Conservation (phyloP, 768 basidiomycete species). For the Terana coerulea region DNA sequence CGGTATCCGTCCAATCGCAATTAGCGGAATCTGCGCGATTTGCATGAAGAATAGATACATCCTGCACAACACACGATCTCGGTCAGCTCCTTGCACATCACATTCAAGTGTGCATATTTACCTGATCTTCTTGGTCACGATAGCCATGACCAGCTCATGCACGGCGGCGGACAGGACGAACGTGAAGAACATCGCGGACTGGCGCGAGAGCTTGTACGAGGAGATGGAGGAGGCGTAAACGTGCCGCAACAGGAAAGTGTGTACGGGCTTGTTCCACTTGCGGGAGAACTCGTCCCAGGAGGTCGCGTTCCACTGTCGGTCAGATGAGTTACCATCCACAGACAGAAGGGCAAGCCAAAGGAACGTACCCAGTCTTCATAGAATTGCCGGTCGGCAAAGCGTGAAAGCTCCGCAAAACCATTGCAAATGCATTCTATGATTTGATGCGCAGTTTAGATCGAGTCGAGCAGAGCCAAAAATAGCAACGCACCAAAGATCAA, state of each 20-base stretch:
- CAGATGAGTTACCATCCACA: slow-evolving; percentile 32
- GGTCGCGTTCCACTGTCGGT: slow-evolving; percentile 88
- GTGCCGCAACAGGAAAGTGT: slow-evolving; percentile 89
- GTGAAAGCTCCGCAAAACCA: slow-evolving; percentile 89
- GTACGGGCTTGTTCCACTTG: slow-evolving; percentile 98
- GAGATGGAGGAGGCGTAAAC: slow-evolving; percentile 90
- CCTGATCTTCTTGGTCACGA: slow-evolving; percentile 92
- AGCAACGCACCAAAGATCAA: slow-evolving; percentile 69
- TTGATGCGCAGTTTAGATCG: too few species aligned
- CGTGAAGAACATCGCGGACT: slow-evolving; percentile 86
- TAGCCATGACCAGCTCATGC: slow-evolving; percentile 95
- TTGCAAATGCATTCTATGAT: slow-evolving; percentile 99
- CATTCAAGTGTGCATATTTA: slow-evolving; percentile 32
- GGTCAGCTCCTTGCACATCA: background rate
- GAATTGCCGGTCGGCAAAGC: slow-evolving; percentile 95
- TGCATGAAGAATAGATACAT: slow-evolving; percentile 74
- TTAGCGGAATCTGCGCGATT: slow-evolving; percentile 90
- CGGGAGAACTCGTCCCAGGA: slow-evolving; percentile 97
- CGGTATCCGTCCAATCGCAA: slow-evolving; percentile 73
- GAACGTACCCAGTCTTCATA: slow-evolving; percentile 88
- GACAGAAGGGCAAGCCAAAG: background rate
- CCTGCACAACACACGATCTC: slow-evolving; percentile 32
- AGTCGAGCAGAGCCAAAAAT: too few species aligned
- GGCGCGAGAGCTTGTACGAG: slow-evolving; percentile 69
- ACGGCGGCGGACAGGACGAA: slow-evolving; percentile 87